Evolutionary conservation across 352 stramenopile genomes (phyloP), one percentile per base, ranked within the genome.

Genomic region (Thalassiosira ordinaria): DNA sequence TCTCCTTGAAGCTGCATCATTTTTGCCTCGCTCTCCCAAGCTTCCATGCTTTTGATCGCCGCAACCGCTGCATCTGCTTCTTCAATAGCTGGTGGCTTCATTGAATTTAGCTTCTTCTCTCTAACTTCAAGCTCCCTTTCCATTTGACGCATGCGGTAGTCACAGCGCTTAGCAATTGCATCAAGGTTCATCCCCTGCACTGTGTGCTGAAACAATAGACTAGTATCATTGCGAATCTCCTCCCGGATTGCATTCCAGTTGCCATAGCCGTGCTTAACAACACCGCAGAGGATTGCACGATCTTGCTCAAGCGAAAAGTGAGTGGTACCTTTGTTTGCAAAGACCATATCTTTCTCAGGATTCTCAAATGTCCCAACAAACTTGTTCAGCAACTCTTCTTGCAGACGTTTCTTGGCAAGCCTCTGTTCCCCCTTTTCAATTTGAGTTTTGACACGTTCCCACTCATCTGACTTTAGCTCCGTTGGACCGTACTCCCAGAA

Each of bases 401-500:
- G 73, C 27, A 86, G 84, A 41, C 86, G 84, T 37, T 90, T 88
- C 47, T 93, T 93, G n/a, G 72, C 79, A 73, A 93, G 82, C 51
- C 87, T 92, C 63, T 87, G 49, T 65, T 94, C 89, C 52, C 89
- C 89, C 27, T 91, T 92, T 78, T 96, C 91, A 64, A 97, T 94
- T 75, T 85, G 91, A 55, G 85, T 88, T 29, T 92, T 70, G 9
- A 95, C 78, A 24, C 92, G 81, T 56, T 96, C 91, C 89, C 91
- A 95, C 78, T 95, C 91, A 49, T 88, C 84, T 26, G 84, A 78
- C 59, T 89, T 84, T 0, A 94, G 76, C 53, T 92, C 83, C 1
- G 80, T 91, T 18, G 77, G 73, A 1, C 85, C 89, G 53, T 90
- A 92, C 20, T 89, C 62, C 93, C 93, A 97, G 75, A 97, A 97